Base-by-base conservation (phyloP, 2,329 filamentous ascomycete species). In the Exophiala sideris region DNA sequence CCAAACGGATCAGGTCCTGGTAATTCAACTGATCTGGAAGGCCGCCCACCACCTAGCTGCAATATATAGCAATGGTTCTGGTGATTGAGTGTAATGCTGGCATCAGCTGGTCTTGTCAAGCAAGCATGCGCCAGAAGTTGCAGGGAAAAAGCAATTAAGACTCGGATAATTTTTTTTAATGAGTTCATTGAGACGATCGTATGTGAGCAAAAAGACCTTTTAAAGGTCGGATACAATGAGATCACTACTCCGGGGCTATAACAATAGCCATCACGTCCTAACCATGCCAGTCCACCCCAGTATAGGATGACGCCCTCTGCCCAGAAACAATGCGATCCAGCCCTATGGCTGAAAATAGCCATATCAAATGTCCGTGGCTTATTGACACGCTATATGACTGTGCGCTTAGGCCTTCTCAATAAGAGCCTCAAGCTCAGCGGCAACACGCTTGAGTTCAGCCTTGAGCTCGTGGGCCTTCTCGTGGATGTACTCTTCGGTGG, bases 381-480 rank as follows among this genome's bases (percentile, higher is more conserved):
- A n/a, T 35, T 38, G 8, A 10, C 14, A 29, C 2, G 24, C 24
- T 24, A 21, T n/a, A 44, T 12, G 32, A 34, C 35, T 11, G 12
- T 14, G 21, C 35, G 2, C 41, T 45, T 52, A 61, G 36, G 57
- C 54, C 49, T 58, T 56, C 51, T 58, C 57, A 48, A 62, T 57
- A 16, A 62, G 59, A 35, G 48, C 47, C 52, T 62, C 59, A 24
- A 62, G 51, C 35, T 62, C 58, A 14, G 52, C 45, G 9, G 57
- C 58, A 38, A 62, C 57, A 24, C 57, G 44, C 50, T 60, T 55
- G 38, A 64, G 54, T 56, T 71, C 65, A 55, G 64, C 64, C 55
- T 71, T 63, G 45, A 71, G 57, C 62, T 77, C 69, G 67, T 79
- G 72, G 57, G 79, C 73, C 65, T 76, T 73, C 58, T 76, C 69